Base-by-base conservation (phyloP, 2,329 filamentous ascomycete genomes). In the Chaetomium olivaceum region DNA sequence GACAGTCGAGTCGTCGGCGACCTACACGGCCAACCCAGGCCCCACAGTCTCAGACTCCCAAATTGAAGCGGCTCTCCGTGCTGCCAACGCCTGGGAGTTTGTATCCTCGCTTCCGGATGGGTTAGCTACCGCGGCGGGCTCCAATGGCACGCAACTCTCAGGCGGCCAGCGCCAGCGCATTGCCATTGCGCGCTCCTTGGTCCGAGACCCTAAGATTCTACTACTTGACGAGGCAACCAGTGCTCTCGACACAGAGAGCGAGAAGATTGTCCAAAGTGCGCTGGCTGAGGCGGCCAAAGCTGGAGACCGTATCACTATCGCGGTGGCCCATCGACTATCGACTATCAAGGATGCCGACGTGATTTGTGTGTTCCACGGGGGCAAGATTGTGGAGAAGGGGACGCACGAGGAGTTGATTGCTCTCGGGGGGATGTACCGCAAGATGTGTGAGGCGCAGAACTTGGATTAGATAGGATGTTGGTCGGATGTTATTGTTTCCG, bases 261-360 rank as follows among this genome's bases (percentile, higher is more conserved):
- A 91, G 73, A 84, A 83, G 68, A 78, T 88, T 0, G 87, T 91
- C 11, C 88, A 91, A 73, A 79, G 78, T 3, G 88, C 88, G 0
- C 79, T 91, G 23, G 84, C 89, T 73, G 72, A 70, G 16, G 74
- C 73, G 4, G 74, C 73, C 16, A 97, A 96, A 80, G 82, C 64
- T 3, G 83, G 66, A 8, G 66, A 71, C 3, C 86, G 93, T 64
- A 98, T 95, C 0, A 97, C 93, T 71, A 91, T 99, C 0, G 98
- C 98, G 75, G 91, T 99, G 5, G 95, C 95, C 7, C 95, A 98
- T 77, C 86, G 95, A 21, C 80, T 99, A 66, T 87, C 94, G 61
- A 98, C 95, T 0, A 97, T 99, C 70, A 96, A 91, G 74, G 95
- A 98, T 74, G 91, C 91, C 48, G 91, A 98, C 77, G 81, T 93